phyloP scores from a whole-genome alignment of 805 yeast species.

The Candida nonsorbophila region DNA sequence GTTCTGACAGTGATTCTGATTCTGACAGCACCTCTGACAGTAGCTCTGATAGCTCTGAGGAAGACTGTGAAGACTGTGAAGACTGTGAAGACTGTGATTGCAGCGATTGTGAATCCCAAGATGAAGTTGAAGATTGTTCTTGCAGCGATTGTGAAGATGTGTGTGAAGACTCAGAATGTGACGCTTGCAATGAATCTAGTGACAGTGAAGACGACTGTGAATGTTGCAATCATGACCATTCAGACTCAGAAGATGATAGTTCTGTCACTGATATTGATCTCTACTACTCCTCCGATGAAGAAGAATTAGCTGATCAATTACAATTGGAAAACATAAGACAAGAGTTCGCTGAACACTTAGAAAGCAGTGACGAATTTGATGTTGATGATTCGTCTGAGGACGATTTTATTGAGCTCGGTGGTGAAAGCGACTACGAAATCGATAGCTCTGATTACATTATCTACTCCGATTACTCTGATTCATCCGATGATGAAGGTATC shows the following conservation, averaged over 20 bases:
- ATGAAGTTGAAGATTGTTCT: conserved; percentile 7
- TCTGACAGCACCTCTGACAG: too few relatives aligned
- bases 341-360: conserved; percentile 27
- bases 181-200: too few relatives aligned
- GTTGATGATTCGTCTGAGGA: conserved; percentile 16
- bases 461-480: conserved; percentile 14
- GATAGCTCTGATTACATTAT: conserved; percentile 14
- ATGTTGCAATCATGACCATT: conserved; percentile 1
- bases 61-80: conserved; percentile 3
- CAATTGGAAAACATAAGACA: conserved; percentile 33
- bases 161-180: conserved; percentile 11
- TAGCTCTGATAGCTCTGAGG: conserved; percentile 4
- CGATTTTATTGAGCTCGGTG: conserved; percentile 25
- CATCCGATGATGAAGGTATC: conserved; percentile 36
- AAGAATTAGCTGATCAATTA: conserved; percentile 24
- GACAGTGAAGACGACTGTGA: too few relatives aligned
- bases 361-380: conserved; percentile 20
- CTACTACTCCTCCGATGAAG: conserved; percentile 23
- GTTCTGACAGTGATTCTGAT: too few relatives aligned
- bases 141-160: conserved; percentile 13
- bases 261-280: conserved; percentile 18
- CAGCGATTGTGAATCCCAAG: not conserved
- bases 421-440: conserved; percentile 22
- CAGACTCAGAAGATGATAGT: conserved; percentile 11
- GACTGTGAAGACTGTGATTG: conserved; percentile 3